These are phyloP conservation scores for Lentinula raphanica DNA, from an alignment of 768 basidiomycete species.

Conservation along the genomic window DNA sequence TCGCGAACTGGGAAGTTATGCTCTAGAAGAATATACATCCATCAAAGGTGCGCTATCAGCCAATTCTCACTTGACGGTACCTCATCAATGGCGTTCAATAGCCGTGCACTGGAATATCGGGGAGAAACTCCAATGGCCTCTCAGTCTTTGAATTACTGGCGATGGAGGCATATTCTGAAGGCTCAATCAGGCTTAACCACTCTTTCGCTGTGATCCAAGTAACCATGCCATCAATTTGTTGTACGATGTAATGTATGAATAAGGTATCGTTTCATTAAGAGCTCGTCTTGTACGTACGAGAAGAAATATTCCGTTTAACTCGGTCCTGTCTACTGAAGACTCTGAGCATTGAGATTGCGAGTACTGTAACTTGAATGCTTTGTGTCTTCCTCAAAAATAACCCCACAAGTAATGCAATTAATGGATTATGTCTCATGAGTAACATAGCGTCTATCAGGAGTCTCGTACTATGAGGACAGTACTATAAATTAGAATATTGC, in stretches of 20 bases:
- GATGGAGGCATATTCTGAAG: neutral
- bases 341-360: no score
- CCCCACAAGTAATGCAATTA: neutral
- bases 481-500: neutral
- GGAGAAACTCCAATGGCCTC: conserved; percentile 73
- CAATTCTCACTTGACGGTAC: neutral
- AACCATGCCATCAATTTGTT: neutral
- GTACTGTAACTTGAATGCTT: no score
- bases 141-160: conserved; percentile 30
- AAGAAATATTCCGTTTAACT: no score
- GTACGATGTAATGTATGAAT: neutral
- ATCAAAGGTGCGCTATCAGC: conserved; percentile 29
- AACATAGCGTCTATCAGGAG: neutral
- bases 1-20: conserved; percentile 82
- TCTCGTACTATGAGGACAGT: neutral
- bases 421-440: neutral
- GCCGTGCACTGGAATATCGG: conserved; percentile 85
- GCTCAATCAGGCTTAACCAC: neutral
- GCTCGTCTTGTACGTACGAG: no score
- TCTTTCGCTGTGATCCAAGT: neutral
- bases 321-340: no score
- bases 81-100: conserved; percentile 46
- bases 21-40: conserved; percentile 72
- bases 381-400: no score
- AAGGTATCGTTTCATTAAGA: neutral